These are phyloP conservation scores for Tetracladium maxilliforme DNA, from an alignment of 2,329 filamentous ascomycete species.

Conservation along the genomic window DNA sequence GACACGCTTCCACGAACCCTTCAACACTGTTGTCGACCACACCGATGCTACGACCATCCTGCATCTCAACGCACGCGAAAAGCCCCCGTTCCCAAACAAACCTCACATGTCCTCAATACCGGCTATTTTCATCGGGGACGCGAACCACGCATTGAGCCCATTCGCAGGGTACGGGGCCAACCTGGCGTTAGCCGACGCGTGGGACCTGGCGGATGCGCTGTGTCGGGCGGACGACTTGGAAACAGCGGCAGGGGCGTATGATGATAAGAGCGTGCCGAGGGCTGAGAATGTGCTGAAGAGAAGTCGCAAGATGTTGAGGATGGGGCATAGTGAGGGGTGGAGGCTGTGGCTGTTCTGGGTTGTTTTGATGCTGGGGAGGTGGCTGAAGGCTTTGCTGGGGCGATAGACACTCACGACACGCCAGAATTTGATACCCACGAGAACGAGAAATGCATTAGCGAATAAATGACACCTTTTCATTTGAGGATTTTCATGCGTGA, in stretches of 20 bases:
- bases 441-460: no score
- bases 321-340: slow-evolving; percentile 1
- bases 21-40: slow-evolving; percentile 19
- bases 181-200: slow-evolving; percentile 28
- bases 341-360: slow-evolving; percentile 1
- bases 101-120: slow-evolving; percentile 5
- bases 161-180: slow-evolving; percentile 34
- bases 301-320: slow-evolving; percentile 3
- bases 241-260: slow-evolving; percentile 17
- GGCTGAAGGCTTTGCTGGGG: no score
- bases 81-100: slow-evolving; percentile 24
- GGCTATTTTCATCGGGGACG: slow-evolving; percentile 31
- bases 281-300: slow-evolving; percentile 6
- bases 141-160: slow-evolving; percentile 32
- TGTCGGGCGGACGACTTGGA: slow-evolving; percentile 11
- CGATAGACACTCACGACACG: no score
- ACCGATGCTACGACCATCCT: slow-evolving; percentile 22
- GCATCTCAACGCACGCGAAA: slow-evolving; percentile 26
- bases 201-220: slow-evolving; percentile 26
- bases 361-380: no score
- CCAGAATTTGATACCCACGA: no score
- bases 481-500: no score
- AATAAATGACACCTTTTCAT: no score
- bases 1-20: slow-evolving; percentile 19
- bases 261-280: slow-evolving; percentile 18